Conservation (phyloP, 805 yeast species). For the Danielia reshetovae region DNA sequence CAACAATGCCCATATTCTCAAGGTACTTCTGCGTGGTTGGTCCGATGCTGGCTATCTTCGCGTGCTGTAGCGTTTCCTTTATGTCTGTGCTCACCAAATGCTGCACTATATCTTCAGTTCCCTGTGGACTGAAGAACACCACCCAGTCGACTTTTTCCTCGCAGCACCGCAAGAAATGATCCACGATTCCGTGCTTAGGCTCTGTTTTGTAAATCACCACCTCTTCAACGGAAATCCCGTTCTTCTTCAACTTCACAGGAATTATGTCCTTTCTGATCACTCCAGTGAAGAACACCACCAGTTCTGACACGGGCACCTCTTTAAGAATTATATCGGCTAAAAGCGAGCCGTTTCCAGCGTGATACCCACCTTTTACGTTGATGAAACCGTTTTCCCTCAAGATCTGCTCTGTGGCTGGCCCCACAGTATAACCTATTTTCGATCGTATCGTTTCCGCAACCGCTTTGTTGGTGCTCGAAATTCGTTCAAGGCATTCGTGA, state of each 20-base stretch:
- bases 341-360: constrained; percentile 77
- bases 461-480: constrained; percentile 14
- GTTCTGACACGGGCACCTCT: constrained; percentile 22
- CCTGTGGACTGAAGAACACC: constrained; percentile 89
- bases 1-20: constrained; percentile 45
- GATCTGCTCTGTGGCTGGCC: constrained; percentile 77
- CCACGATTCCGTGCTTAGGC: constrained; percentile 43
- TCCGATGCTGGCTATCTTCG: constrained; percentile 77
- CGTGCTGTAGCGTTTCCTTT: constrained; percentile 8
- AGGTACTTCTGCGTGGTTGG: constrained; percentile 81
- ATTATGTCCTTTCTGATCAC: constrained; percentile 77
- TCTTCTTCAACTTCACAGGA: constrained; percentile 51
- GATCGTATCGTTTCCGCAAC: constrained; percentile 24
- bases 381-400: constrained; percentile 59
- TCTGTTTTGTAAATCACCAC: constrained; percentile 67
- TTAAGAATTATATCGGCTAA: constrained; percentile 60
- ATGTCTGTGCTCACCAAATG: constrained; percentile 21
- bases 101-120: constrained; percentile 60
- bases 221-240: constrained; percentile 50
- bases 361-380: constrained; percentile 64
- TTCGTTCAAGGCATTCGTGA: constrained; percentile 37
- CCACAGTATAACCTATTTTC: constrained; percentile 78
- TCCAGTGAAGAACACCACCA: constrained; percentile 76
- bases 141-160: constrained; percentile 48
- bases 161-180: constrained; percentile 26